Conservation (phyloP, 202 grass and related monocot genomes). For the Carex sylvatica region DNA sequence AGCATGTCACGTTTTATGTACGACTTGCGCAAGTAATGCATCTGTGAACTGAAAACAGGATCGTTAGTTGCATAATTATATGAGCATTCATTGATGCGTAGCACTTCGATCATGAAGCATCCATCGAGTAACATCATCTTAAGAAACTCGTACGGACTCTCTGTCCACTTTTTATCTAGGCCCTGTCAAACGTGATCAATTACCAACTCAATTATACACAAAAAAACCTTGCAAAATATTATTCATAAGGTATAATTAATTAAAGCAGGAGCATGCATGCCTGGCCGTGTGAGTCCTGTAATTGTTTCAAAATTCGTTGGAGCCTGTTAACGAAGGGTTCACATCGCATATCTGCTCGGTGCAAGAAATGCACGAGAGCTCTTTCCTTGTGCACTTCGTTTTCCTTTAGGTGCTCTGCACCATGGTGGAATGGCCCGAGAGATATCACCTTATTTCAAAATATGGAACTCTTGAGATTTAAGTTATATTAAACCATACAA, state of each 20-base stretch:
- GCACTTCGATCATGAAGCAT: constrained; percentile 19
- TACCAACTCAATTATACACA: neutral
- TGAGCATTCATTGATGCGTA: neutral
- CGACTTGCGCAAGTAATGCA: neutral
- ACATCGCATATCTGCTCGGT: neutral
- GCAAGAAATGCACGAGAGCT: neutral
- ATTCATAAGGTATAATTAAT: neutral
- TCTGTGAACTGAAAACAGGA: constrained; percentile 8
- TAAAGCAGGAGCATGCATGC: neutral
- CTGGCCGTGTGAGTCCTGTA: neutral
- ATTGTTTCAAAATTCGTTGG: neutral
- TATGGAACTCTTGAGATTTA: neutral
- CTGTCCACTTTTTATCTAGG: neutral
- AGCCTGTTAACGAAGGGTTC: neutral
- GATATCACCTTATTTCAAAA: neutral
- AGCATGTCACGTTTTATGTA: constrained; percentile 22
- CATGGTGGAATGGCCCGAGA: neutral
- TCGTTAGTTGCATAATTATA: neutral
- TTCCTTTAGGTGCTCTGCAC: neutral
- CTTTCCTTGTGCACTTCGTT: neutral
- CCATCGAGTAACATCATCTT: constrained; percentile 26
- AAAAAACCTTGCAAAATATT: neutral
- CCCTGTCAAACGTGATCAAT: neutral
- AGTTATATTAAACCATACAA: neutral
- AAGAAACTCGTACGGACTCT: neutral